Evolutionary conservation across 2,329 filamentous ascomycete genomes (phyloP), one percentile per base, ranked within the genome.

Genomic region (Venturia oleaginea): DNA sequence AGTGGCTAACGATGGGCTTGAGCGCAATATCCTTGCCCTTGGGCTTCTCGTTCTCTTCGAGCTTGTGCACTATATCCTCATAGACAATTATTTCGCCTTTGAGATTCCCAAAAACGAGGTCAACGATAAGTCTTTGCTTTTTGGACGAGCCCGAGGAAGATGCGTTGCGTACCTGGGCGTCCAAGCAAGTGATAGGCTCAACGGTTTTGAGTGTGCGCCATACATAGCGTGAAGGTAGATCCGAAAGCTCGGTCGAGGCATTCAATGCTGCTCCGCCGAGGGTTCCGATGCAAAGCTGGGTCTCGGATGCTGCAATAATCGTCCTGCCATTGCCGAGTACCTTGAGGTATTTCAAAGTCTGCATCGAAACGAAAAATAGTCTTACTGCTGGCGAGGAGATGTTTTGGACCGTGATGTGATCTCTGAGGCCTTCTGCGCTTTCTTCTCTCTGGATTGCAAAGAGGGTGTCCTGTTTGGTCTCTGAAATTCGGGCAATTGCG

Each of bases 41-140:
- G 22, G 57, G 67, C 61, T 80, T 81, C 64, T 79, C 77, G 46
- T 73, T 72, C 4, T 72, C 73, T 65, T 76, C 71, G 43, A 90
- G 78, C 67, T 84, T 84, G 65, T 74, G 74, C 17, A 93, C 72
- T 19, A 92, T 78, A 74, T 96, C 89, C 67, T 88, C 85, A 74
- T 96, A 96, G n/a, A 92, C 77, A 70, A 90, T 85, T 54, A 97
- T 89, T 30, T 84, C 83, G 68, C 94, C 94, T 61, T 86, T 84
- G 5, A 84, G 83, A 67, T 90, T 87, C 62, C 94, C 94, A 63
- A 96, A 77, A 4, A 87, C 87, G 32, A 99, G 75, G 71, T 96
- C 88, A 51, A 32, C 62, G 27, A 32, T 64, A 17, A 59, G 22
- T 24, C 32, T 22, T n/a, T 61, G 34, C 24, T 22, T 73, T 69